These are phyloP conservation scores for Carex kokanica DNA, from an alignment of 176 grass and related monocot species.

Conservation along the genomic window DNA sequence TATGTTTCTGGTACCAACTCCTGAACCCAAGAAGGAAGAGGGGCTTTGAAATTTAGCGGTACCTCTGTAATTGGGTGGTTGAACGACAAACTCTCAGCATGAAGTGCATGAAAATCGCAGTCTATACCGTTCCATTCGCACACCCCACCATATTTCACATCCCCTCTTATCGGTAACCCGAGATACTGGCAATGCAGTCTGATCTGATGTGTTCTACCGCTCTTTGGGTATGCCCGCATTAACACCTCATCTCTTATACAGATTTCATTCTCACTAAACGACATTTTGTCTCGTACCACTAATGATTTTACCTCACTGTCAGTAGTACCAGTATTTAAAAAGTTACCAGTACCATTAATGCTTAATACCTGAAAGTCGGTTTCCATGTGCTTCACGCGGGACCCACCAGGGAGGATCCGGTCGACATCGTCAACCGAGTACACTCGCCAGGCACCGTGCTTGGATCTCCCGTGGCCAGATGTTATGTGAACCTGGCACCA, in stretches of 20 bases:
- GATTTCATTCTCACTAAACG: constrained; percentile 16
- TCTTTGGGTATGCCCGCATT: constrained; percentile 81
- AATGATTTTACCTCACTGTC: constrained; percentile 31
- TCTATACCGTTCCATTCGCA: constrained; percentile 49
- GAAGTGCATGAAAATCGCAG: constrained; percentile 63
- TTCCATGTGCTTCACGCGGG: constrained; percentile 66
- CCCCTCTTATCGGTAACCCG: constrained; percentile 73
- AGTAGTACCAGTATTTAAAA: neutral
- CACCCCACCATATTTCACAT: constrained; percentile 84
- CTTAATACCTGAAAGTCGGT: constrained; percentile 64
- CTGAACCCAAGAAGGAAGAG: constrained; percentile 62
- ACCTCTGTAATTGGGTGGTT: constrained; percentile 68
- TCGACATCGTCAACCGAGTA: constrained; percentile 61
- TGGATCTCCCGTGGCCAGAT: constrained; percentile 84
- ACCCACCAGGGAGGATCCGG: constrained; percentile 56
- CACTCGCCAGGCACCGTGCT: constrained; percentile 75
- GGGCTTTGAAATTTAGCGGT: constrained; percentile 39
- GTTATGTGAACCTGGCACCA: constrained; percentile 61
- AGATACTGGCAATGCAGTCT: constrained; percentile 82
- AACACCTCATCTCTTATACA: constrained; percentile 41
- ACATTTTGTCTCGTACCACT: constrained; percentile 40
- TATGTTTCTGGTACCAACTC: constrained; percentile 39
- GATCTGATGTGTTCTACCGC: constrained; percentile 92
- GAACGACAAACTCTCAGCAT: constrained; percentile 73
- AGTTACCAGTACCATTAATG: constrained; percentile 36